Conservation (phyloP, 2,329 filamentous ascomycete species). For the Lasiodiplodia sp. region DNA sequence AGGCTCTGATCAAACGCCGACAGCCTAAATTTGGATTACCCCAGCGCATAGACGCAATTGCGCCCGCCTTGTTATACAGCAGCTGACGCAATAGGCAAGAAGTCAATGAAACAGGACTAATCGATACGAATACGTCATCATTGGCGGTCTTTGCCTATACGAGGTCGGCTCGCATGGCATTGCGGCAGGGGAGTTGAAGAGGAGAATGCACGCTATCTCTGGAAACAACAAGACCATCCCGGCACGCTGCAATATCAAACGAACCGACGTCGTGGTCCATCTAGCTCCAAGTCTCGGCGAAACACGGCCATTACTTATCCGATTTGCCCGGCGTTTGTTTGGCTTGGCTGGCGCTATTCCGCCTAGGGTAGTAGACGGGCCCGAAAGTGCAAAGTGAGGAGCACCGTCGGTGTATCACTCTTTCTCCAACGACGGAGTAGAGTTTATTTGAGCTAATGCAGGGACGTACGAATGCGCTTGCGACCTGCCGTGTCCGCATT, state of each 20-base stretch:
- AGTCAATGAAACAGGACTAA: constrained; percentile 13
- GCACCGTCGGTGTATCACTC: not conserved
- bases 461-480: constrained; percentile 8
- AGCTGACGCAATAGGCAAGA: constrained; percentile 18
- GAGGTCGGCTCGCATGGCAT: too few species aligned
- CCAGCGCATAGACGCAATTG: not conserved
- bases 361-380: not conserved
- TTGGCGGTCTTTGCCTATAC: not conserved
- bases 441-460: constrained; percentile 22
- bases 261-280: not conserved
- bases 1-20: not conserved
- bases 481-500: not conserved
- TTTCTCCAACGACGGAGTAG: constrained; percentile 10
- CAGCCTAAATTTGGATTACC: not conserved
- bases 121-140: not conserved
- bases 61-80: constrained; percentile 15
- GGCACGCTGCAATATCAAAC: too few species aligned
- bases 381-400: not conserved
- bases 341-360: not conserved
- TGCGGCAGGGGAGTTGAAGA: too few species aligned
- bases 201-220: too few species aligned
- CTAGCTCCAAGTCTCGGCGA: not conserved
- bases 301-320: not conserved
- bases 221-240: too few species aligned
- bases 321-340: not conserved